Conservation (phyloP, 169 alveolate genomes). For the Plasmodium billcollinsi region DNA sequence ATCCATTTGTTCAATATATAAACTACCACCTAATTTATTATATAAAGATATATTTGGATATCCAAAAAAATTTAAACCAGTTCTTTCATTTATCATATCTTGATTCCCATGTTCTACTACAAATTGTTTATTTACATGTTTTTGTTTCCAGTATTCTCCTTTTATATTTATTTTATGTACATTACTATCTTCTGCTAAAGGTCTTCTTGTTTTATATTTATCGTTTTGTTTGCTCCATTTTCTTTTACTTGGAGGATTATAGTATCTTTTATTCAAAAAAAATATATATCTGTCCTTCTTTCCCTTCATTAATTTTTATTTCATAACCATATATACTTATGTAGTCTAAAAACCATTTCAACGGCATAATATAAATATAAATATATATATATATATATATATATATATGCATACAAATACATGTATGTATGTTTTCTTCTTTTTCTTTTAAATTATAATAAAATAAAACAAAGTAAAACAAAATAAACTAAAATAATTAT, state of each 20-base stretch:
- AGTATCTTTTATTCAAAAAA: constrained; percentile 35
- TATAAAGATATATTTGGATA: constrained; percentile 83
- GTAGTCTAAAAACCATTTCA: no score
- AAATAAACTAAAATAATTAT: no score
- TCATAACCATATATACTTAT: not conserved
- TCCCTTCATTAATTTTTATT: constrained; percentile 23
- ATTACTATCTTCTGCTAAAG: constrained; percentile 86
- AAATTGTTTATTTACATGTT: constrained; percentile 80
- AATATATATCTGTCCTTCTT: constrained; percentile 13
- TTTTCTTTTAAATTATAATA: no score
- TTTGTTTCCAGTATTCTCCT: constrained; percentile 88
- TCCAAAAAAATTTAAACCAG: constrained; percentile 85
- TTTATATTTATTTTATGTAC: constrained; percentile 85
- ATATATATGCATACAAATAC: constrained; percentile 5
- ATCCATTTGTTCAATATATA: constrained; percentile 87
- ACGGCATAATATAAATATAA: not conserved
- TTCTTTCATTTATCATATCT: constrained; percentile 72
- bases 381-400: not conserved
- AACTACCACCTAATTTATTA: constrained; percentile 84
- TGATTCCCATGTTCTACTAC: constrained; percentile 68
- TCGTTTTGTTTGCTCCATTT: constrained; percentile 90
- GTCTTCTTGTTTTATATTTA: constrained; percentile 84
- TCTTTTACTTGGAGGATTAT: constrained; percentile 75
- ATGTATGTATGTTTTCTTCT: not conserved
- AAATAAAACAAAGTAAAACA: no score